Evolutionary conservation across 2,329 filamentous ascomycete genomes (phyloP), one percentile per base, ranked within the genome.

Genomic region (Bipolaris cookei): DNA sequence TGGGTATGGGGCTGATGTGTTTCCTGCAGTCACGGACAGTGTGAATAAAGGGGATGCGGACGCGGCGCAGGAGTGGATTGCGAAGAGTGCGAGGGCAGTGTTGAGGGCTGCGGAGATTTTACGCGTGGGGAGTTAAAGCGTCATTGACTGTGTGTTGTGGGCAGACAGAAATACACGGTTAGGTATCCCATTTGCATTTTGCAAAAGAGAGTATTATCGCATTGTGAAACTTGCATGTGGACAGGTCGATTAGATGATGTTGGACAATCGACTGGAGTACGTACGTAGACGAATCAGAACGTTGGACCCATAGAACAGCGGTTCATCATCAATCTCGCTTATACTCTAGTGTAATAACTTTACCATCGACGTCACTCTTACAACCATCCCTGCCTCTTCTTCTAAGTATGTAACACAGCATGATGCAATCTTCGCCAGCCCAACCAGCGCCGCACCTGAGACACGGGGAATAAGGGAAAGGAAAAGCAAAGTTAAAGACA

Each of bases 341-440:
- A 11, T 41, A 3, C 4, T 10, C 20, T 41, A 16, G 21, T 41
- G 18, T 20, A 8, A 32, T 20, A 41, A 39, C 28, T 25, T 39
- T 28, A 28, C 39, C 54, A 28, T 52, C 48, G 50, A 56, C 54
- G 54, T 56, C 54, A 56, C 48, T 51, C 34, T 56, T 56, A 46
- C 30, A 16, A 6, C 21, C 21, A 25, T 25, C 45, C 45, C 45
- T 37, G 45, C 45, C 20, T 8, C 30, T n/a, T 23, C 30, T 20
- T 32, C 25, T 28, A 28, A 28, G 7, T 28, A 28, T 28, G 25
- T 28, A 28, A 28, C 25, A 28, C 25, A 28, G 25, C 25, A 28
- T 28, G 25, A 28, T 28, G 25, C 25, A 28, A 28, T 28, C 2
- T 10, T 8, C 25, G 10, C 25, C 25, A 10, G 25, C 25, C 25